Evolutionary conservation across 2,329 filamentous ascomycete species (phyloP).

Genomic region (Xenoacremonium recifei): DNA sequence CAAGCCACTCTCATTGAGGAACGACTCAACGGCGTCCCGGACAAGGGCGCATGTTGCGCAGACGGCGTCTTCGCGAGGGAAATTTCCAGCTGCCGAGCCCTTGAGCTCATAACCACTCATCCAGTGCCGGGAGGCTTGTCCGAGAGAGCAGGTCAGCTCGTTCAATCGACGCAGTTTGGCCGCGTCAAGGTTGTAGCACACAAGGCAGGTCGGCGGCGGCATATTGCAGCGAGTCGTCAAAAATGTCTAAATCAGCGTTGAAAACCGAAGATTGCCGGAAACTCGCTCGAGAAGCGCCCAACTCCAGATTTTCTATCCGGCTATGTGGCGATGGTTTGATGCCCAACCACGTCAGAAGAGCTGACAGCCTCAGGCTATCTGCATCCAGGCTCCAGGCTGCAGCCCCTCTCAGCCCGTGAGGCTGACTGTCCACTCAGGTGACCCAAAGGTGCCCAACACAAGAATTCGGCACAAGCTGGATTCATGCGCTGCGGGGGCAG

Average conservation of each 20-base stretch:
- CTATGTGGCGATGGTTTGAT: neutral
- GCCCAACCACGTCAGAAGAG: constrained; percentile 1
- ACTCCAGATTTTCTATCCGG: neutral
- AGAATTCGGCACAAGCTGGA: no score
- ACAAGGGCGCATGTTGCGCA: neutral
- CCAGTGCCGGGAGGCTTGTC: neutral
- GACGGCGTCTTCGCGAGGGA: neutral
- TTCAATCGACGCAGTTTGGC: neutral
- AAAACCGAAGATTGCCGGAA: neutral
- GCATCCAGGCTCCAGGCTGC: neutral
- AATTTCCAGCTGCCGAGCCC: neutral
- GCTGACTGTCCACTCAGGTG: no score
- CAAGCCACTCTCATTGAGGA: neutral
- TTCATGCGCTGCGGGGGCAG: no score
- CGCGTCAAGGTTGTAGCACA: neutral
- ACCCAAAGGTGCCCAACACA: no score
- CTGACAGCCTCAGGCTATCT: neutral
- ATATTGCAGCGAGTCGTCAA: no score
- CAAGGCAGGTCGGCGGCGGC: neutral
- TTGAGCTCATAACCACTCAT: neutral
- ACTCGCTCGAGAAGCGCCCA: neutral
- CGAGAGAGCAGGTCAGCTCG: neutral
- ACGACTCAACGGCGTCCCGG: neutral
- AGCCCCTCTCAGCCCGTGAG: no score
- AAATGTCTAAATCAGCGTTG: no score